Conservation (phyloP, 176 grass and related monocot genomes). For the Triticum timopheevii region DNA sequence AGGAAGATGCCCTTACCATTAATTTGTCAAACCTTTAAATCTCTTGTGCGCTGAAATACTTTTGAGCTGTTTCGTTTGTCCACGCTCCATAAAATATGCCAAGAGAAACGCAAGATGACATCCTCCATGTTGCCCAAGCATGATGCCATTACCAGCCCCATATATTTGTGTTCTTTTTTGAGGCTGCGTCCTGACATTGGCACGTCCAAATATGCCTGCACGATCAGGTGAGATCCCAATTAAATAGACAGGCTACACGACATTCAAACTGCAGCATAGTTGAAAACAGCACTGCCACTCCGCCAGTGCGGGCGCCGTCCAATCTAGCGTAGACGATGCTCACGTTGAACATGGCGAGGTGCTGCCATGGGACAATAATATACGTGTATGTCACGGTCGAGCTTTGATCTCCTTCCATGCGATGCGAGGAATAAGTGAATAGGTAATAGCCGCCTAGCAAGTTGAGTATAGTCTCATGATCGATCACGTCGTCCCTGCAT, state of each 20-base stretch:
- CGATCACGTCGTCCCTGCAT: background rate
- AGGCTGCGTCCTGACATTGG: background rate
- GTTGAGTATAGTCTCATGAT: background rate
- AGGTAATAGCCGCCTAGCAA: background rate
- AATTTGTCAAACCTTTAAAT: background rate
- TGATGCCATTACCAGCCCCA: background rate
- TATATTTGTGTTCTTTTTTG: background rate
- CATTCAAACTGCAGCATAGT: background rate
- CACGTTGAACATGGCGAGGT: background rate
- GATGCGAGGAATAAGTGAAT: background rate
- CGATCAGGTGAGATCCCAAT: background rate
- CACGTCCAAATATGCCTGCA: background rate
- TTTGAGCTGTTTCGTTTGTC: background rate
- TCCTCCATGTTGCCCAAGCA: background rate
- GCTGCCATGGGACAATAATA: background rate
- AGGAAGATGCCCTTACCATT: background rate
- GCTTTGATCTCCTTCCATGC: conserved; percentile 7
- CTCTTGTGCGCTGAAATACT: background rate
- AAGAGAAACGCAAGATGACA: background rate
- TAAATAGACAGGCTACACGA: background rate
- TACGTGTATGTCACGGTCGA: background rate
- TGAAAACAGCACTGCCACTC: background rate
- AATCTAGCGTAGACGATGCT: background rate
- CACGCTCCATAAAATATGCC: background rate
- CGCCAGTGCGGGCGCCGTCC: background rate